Percentiles rank a stretch among this genome's conserved stretches.
Conservation (phyloP, 331 rosid genomes). For the Pyrus hybrid region DNA sequence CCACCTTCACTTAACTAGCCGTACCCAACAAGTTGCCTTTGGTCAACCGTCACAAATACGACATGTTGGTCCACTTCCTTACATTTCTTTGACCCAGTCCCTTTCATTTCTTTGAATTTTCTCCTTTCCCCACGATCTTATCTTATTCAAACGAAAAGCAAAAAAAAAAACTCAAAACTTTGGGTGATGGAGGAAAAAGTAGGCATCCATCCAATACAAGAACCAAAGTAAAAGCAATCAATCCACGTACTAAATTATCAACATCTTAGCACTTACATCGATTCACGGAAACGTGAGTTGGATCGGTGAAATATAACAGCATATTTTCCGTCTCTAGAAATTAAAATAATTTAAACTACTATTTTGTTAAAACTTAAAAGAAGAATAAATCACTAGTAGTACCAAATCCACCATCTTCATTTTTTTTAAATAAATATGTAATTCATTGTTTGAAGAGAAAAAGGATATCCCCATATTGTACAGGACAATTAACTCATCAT, state of each 20-base stretch:
- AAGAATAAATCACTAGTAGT: background rate
- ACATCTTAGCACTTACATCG: background rate
- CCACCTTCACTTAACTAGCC: slow-evolving; percentile 23
- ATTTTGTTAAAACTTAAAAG: too few species aligned
- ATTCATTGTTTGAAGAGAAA: slow-evolving; percentile 15
- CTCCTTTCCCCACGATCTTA: background rate
- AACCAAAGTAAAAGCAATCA: slow-evolving; percentile 35
- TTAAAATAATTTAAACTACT: too few species aligned
- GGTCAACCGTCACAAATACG: slow-evolving; percentile 68
- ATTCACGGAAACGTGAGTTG: too few species aligned
- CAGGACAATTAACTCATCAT: slow-evolving; percentile 24
- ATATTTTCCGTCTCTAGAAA: too few species aligned
- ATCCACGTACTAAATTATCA: background rate
- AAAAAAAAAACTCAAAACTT: background rate
- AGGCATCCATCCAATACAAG: slow-evolving; percentile 35
- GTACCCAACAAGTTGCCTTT: slow-evolving; percentile 16
- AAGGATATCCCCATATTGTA: slow-evolving; percentile 30
- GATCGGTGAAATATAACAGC: too few species aligned
- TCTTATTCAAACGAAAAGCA: background rate
- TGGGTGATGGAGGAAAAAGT: slow-evolving; percentile 7
- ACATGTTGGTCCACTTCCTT: slow-evolving; percentile 60
- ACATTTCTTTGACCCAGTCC: slow-evolving; percentile 61
- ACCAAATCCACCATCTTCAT: slow-evolving; percentile 58
- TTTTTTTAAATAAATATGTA: background rate
- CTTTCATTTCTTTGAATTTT: slow-evolving; percentile 25